These are phyloP conservation scores for Cordyceps farinosa DNA, from an alignment of 2,329 filamentous ascomycete genomes.

Conservation along the genomic window DNA sequence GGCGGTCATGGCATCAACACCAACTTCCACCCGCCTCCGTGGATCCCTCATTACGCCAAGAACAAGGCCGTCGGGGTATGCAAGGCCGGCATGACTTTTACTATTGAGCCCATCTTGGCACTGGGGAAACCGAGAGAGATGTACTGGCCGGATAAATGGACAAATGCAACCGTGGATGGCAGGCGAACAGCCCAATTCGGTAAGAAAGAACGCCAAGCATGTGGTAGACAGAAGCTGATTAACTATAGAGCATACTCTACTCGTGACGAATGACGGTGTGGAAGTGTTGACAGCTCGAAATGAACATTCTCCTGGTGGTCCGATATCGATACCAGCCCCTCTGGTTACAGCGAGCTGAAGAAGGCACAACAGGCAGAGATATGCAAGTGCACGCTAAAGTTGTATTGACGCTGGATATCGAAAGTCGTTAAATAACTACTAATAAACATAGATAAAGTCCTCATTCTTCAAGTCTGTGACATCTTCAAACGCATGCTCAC, in stretches of 20 bases:
- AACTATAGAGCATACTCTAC: constrained; percentile 68
- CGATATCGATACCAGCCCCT: constrained; percentile 53
- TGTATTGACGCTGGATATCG: not conserved
- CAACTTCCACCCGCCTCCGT: constrained; percentile 89
- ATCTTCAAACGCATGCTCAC: constrained; percentile 46
- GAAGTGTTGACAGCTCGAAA: constrained; percentile 75
- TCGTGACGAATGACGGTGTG: constrained; percentile 78
- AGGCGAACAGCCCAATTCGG: constrained; percentile 89
- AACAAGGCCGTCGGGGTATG: constrained; percentile 95
- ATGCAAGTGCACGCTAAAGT: not conserved
- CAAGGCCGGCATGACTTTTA: constrained; percentile 97
- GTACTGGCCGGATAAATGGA: constrained; percentile 99
- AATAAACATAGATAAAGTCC: constrained; percentile 57
- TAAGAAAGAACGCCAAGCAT: constrained; percentile 38
- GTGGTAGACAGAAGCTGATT: not conserved
- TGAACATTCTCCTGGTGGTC: constrained; percentile 70
- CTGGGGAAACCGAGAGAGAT: constrained; percentile 85
- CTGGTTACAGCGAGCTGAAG: constrained; percentile 5
- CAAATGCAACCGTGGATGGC: constrained; percentile 87
- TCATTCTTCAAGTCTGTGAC: constrained; percentile 57
- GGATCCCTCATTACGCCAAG: constrained; percentile 95
- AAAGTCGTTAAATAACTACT: not conserved
- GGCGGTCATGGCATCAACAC: constrained; percentile 94
- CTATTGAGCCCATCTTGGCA: constrained; percentile 98
- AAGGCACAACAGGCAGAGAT: not conserved